Evolutionary conservation across 768 basidiomycete species (phyloP).

Genomic region (Lentinus tigrinus): DNA sequence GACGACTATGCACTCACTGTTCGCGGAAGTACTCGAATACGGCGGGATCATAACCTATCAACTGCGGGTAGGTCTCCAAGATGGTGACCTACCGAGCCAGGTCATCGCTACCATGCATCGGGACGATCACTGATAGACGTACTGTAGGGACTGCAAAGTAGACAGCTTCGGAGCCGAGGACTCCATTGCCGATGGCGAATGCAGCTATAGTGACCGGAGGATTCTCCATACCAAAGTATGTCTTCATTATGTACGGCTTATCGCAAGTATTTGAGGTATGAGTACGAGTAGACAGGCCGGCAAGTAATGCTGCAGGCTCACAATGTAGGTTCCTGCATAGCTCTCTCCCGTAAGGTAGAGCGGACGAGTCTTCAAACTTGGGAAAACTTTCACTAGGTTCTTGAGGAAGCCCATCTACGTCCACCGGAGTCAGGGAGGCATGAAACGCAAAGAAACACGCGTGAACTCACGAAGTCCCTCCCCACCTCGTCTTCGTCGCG

Average conservation of each 20-base stretch:
- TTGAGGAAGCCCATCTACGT: constrained; percentile 65
- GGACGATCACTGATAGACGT: constrained; percentile 6
- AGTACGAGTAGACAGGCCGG: too few relatives aligned
- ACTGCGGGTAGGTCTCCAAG: constrained; percentile 70
- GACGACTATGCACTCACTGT: constrained; percentile 21
- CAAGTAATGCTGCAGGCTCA: constrained; percentile 19
- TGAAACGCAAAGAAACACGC: too few relatives aligned
- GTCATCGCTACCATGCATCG: too few relatives aligned
- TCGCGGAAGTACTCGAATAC: constrained; percentile 67
- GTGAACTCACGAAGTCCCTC: constrained; percentile 42
- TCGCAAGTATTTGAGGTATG: not conserved
- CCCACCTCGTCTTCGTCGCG: constrained; percentile 64
- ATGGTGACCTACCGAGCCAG: constrained; percentile 42
- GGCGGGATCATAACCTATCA: constrained; percentile 66
- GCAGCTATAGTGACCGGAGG: constrained; percentile 69
- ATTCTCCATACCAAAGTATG: constrained; percentile 58
- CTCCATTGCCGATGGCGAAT: constrained; percentile 70
- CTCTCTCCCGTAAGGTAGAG: constrained; percentile 71
- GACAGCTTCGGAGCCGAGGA: constrained; percentile 49
- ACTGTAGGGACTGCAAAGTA: constrained; percentile 56
- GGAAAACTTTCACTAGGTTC: constrained; percentile 76
- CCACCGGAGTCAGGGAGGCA: too few relatives aligned
- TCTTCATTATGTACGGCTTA: constrained; percentile 74
- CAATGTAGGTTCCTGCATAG: constrained; percentile 73
- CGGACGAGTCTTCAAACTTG: constrained; percentile 62